Conservation (phyloP, 306 rosid species). For the Gastrolobium bilobum region DNA sequence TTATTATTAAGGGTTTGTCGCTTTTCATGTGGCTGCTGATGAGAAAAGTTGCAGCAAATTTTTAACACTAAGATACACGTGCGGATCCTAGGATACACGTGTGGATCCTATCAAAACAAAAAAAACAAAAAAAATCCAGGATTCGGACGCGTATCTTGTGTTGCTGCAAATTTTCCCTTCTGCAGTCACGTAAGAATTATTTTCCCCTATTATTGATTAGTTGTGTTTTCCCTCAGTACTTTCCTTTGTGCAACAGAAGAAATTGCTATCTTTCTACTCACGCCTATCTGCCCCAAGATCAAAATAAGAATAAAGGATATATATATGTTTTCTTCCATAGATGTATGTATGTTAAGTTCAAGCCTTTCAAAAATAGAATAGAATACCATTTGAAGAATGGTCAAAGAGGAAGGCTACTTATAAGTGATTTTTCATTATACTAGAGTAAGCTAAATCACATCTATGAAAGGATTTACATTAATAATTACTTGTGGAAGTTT, state of each 20-base stretch:
- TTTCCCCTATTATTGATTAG: background rate
- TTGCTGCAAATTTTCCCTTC: no score
- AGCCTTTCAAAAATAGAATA: background rate
- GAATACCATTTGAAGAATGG: background rate
- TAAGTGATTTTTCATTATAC: background rate
- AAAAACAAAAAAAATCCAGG: no score
- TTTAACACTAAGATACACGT: no score
- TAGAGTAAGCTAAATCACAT: background rate
- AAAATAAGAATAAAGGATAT: no score
- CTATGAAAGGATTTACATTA: background rate
- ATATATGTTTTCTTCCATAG: no score
- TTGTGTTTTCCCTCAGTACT: background rate
- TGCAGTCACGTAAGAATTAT: no score
- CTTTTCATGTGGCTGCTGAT: no score
- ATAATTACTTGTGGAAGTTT: conserved; percentile 1
- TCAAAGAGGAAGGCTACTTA: background rate
- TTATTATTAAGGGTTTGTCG: no score
- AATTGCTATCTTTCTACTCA: background rate
- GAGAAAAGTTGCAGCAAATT: no score
- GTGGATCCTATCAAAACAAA: no score
- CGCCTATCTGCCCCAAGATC: background rate
- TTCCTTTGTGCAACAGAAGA: background rate
- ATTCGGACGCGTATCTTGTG: no score
- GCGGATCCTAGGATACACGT: no score
- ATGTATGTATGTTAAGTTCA: background rate